Conservation (phyloP, 2,329 filamentous ascomycete species). For the Exserohilum turcica region DNA sequence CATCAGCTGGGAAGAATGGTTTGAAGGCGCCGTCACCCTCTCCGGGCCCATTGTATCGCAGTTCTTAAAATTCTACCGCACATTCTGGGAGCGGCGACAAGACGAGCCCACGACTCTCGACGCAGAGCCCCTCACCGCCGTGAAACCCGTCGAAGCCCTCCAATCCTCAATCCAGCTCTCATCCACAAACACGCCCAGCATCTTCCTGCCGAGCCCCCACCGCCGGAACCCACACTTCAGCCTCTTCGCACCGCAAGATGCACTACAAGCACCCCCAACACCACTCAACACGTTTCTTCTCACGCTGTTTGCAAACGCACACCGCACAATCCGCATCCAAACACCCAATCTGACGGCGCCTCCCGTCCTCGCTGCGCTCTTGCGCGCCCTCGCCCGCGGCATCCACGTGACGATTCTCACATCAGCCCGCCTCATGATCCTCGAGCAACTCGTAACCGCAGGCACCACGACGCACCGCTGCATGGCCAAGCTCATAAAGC, state of each 20-base stretch:
- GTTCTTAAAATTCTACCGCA: constrained; percentile 69
- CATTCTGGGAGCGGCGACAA: constrained; percentile 65
- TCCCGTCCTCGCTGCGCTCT: constrained; percentile 65
- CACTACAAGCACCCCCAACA: constrained; percentile 66
- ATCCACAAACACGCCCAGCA: constrained; percentile 53
- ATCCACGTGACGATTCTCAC: constrained; percentile 72
- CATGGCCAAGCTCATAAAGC: constrained; percentile 62
- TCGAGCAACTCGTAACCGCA: constrained; percentile 81
- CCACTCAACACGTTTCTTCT: constrained; percentile 71
- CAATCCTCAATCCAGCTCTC: constrained; percentile 10
- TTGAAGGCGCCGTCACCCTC: constrained; percentile 75
- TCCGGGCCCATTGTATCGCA: constrained; percentile 64
- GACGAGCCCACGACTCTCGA: constrained; percentile 9
- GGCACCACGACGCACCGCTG: constrained; percentile 74
- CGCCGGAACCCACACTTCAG: constrained; percentile 70
- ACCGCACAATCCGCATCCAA: constrained; percentile 67
- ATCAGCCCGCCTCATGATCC: constrained; percentile 71
- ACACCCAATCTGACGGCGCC: constrained; percentile 78
- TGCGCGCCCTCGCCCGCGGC: constrained; percentile 66
- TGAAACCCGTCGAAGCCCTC: constrained; percentile 5
- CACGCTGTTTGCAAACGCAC: constrained; percentile 64
- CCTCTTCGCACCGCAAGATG: constrained; percentile 39
- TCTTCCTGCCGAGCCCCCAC: constrained; percentile 76
- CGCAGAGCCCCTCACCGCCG: neutral
- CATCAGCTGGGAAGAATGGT: constrained; percentile 86